Percentiles rank a stretch among this genome's conserved stretches.
Conservation (phyloP, 768 basidiomycete species). For the Agrocybe pediades region DNA sequence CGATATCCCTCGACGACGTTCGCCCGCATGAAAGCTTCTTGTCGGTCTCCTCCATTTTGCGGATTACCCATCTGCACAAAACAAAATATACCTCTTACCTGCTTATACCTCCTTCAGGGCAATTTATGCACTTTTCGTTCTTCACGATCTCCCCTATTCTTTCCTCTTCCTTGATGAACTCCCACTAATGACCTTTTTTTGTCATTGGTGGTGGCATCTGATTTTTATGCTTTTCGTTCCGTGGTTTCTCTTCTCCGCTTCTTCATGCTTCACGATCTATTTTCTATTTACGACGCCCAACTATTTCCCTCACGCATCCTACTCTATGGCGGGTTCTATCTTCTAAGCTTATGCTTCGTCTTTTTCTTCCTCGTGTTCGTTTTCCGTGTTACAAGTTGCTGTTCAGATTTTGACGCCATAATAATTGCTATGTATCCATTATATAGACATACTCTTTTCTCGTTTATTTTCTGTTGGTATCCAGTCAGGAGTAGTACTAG, state of each 20-base stretch:
- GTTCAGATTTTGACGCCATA: background rate
- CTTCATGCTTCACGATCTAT: background rate
- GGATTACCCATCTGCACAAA: background rate
- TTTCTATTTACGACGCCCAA: no score
- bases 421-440: background rate
- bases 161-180: no score
- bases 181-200: no score
- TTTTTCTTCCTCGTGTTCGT: background rate
- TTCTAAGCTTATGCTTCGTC: background rate
- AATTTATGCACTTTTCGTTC: background rate
- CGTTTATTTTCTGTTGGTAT: background rate
- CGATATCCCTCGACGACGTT: no score
- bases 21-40: no score
- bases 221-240: background rate
- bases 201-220: no score
- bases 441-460: background rate
- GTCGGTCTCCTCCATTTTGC: no score
- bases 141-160: no score
- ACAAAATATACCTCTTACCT: slow-evolving; percentile 1
- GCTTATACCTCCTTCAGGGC: background rate
- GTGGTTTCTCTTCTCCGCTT: background rate
- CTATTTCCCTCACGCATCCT: no score
- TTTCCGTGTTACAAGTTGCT: background rate
- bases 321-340: background rate
- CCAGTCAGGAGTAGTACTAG: background rate